These are phyloP conservation scores for Allantophomopsis lycopodina DNA, from an alignment of 2,329 filamentous ascomycete species.

Conservation along the genomic window DNA sequence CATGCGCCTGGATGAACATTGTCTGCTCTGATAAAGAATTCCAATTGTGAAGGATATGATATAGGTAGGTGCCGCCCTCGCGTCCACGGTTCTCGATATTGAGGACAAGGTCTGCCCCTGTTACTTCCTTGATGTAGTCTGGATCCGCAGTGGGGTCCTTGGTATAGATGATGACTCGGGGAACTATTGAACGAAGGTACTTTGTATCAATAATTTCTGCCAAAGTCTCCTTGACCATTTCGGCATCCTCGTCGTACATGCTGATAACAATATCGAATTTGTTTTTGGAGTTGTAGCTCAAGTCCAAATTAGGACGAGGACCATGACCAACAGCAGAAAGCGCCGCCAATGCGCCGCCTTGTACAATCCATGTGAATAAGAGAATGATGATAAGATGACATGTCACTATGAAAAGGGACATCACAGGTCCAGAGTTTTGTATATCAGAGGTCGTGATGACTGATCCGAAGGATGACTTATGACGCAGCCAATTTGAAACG, in stretches of 20 bases:
- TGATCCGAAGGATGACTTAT: background rate
- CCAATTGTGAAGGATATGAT: slow-evolving; percentile 29
- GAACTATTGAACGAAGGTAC: slow-evolving; percentile 6
- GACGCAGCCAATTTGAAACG: no score
- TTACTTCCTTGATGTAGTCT: slow-evolving; percentile 6
- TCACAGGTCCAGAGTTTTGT: background rate
- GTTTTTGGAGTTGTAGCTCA: slow-evolving; percentile 5
- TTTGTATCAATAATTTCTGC: slow-evolving; percentile 9
- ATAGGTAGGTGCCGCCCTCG: slow-evolving; percentile 32
- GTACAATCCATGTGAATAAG: background rate
- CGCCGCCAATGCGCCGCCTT: background rate
- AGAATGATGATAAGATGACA: background rate
- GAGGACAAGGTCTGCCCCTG: slow-evolving; percentile 11
- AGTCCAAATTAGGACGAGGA: slow-evolving; percentile 6
- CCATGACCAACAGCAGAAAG: slow-evolving; percentile 3
- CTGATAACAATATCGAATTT: slow-evolving; percentile 15
- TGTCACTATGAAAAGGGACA: background rate
- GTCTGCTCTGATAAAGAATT: slow-evolving; percentile 29
- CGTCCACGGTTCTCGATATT: slow-evolving; percentile 25
- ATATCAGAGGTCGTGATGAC: background rate
- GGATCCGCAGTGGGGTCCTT: slow-evolving; percentile 9
- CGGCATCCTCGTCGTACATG: slow-evolving; percentile 11
- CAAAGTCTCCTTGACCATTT: slow-evolving; percentile 8
- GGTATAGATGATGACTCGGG: slow-evolving; percentile 13
- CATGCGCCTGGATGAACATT: slow-evolving; percentile 30